These are phyloP conservation scores for Phytophthora pluvialis DNA, from an alignment of 352 stramenopile genomes.

Conservation along the genomic window DNA sequence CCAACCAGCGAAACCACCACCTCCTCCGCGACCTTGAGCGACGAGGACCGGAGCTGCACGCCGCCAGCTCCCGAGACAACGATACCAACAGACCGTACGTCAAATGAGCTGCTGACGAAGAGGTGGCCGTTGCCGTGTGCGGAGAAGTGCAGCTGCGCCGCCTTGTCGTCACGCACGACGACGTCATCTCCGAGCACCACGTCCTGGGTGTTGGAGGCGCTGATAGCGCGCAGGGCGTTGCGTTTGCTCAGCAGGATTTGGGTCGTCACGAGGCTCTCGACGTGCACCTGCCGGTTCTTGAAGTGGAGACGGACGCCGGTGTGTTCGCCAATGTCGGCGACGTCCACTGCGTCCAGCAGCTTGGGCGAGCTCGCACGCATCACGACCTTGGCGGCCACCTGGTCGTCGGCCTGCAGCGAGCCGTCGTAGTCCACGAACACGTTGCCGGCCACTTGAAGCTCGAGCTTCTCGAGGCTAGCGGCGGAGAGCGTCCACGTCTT, in stretches of 20 bases:
- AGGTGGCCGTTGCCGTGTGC: conserved; percentile 28
- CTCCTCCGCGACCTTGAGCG: conserved; percentile 32
- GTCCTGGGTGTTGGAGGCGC: conserved; percentile 24
- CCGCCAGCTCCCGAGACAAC: conserved; percentile 30
- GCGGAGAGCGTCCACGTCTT: conserved; percentile 45
- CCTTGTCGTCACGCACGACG: conserved; percentile 37
- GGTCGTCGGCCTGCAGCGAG: conserved; percentile 21
- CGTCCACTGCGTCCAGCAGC: conserved; percentile 39
- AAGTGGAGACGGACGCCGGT: conserved; percentile 45
- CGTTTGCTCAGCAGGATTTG: conserved; percentile 35
- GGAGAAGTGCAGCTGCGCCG: conserved; percentile 30
- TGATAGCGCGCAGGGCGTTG: conserved; percentile 26
- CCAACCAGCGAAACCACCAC: conserved; percentile 26
- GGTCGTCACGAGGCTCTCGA: conserved; percentile 43
- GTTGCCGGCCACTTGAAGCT: conserved; percentile 41
- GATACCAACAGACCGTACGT: conserved; percentile 20
- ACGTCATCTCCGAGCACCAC: conserved; percentile 39
- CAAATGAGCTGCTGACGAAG: conserved; percentile 21
- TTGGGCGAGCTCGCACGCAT: conserved; percentile 31
- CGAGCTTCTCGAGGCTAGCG: conserved; percentile 27
- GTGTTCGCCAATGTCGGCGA: conserved; percentile 17
- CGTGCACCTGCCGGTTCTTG: conserved; percentile 47
- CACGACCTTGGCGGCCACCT: conserved; percentile 36
- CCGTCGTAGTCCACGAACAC: conserved; percentile 51
- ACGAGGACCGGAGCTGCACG: conserved; percentile 37